Evolutionary conservation across 2,329 filamentous ascomycete species (phyloP).

Genomic region (Sarocladiaceae sp.): DNA sequence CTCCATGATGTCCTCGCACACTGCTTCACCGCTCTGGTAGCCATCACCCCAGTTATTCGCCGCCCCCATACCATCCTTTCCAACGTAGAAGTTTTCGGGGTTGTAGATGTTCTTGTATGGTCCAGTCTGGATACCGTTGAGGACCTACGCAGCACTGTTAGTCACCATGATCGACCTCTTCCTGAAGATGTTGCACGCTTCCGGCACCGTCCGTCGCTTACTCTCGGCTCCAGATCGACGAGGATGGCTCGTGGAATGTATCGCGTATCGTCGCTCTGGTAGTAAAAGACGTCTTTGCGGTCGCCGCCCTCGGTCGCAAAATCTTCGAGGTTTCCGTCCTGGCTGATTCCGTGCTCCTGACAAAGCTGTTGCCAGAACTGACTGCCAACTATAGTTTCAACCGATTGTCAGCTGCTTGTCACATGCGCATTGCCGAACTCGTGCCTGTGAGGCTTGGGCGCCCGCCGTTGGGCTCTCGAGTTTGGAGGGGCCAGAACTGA

Average conservation of each 20-base stretch:
- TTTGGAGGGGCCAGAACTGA: conserved; percentile 44
- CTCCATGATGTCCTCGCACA: conserved; percentile 96
- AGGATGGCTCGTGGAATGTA: conserved; percentile 96
- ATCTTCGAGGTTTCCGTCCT: conserved; percentile 94
- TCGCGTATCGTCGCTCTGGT: conserved; percentile 96
- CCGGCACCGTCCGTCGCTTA: conserved; percentile 29
- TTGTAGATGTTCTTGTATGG: conserved; percentile 99
- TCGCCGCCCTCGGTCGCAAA: conserved; percentile 97
- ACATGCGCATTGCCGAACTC: not conserved
- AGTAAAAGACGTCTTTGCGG: conserved; percentile 98
- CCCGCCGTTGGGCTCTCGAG: conserved; percentile 12
- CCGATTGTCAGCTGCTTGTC: conserved; percentile 12
- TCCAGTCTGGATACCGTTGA: conserved; percentile 86
- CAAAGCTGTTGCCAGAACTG: conserved; percentile 99
- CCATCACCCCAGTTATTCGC: conserved; percentile 99
- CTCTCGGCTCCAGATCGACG: conserved; percentile 88
- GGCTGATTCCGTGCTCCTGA: conserved; percentile 95
- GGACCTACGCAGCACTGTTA: conserved; percentile 46
- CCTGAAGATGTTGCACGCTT: no score
- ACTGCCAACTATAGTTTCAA: conserved; percentile 72
- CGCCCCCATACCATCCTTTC: conserved; percentile 86
- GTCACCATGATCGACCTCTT: not conserved
- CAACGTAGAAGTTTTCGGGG: conserved; percentile 96
- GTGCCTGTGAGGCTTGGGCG: conserved; percentile 10
- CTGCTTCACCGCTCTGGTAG: conserved; percentile 83